Percentiles rank a stretch among this genome's conserved stretches.
Evolutionary conservation across 2,329 filamentous ascomycete species (phyloP).

Genomic region (Diaporthe vexans): DNA sequence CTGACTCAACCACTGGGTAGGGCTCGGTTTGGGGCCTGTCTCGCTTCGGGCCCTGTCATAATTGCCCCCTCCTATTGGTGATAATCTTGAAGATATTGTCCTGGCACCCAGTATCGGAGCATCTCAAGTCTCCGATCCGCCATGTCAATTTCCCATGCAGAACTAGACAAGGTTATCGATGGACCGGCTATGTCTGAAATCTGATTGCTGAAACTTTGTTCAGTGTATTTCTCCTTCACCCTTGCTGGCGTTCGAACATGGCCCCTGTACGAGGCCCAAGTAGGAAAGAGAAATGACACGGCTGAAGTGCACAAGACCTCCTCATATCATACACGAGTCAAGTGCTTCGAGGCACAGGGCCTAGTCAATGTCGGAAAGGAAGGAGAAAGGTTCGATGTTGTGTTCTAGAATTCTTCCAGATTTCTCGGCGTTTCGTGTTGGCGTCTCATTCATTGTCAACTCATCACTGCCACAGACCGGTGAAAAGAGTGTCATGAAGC

Average conservation of each 20-base stretch:
- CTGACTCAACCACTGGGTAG: slow-evolving; percentile 1
- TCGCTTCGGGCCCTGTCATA: slow-evolving; percentile 6
- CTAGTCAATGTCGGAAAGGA: not conserved
- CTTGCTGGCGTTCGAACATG: not conserved
- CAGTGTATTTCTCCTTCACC: not conserved
- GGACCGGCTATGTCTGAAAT: not conserved
- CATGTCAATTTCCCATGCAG: not conserved
- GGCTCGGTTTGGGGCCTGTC: no score
- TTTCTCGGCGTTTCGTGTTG: slow-evolving; percentile 8
- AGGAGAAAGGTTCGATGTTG: not conserved
- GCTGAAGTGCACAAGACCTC: not conserved
- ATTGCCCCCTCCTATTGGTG: not conserved
- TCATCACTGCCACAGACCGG: not conserved
- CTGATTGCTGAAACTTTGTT: not conserved
- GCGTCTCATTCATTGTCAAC: not conserved
- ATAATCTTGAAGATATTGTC: not conserved
- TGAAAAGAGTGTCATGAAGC: not conserved
- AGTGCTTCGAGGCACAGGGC: not conserved
- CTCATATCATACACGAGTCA: slow-evolving; percentile 12
- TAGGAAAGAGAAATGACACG: not conserved
- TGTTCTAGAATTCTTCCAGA: slow-evolving; percentile 14
- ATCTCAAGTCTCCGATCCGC: not conserved
- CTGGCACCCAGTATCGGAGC: not conserved
- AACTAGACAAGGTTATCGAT: not conserved
- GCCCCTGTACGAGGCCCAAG: not conserved